phyloP scores from a whole-genome alignment of 108 stramenopile genomes.

The Bacterosira constricta region DNA sequence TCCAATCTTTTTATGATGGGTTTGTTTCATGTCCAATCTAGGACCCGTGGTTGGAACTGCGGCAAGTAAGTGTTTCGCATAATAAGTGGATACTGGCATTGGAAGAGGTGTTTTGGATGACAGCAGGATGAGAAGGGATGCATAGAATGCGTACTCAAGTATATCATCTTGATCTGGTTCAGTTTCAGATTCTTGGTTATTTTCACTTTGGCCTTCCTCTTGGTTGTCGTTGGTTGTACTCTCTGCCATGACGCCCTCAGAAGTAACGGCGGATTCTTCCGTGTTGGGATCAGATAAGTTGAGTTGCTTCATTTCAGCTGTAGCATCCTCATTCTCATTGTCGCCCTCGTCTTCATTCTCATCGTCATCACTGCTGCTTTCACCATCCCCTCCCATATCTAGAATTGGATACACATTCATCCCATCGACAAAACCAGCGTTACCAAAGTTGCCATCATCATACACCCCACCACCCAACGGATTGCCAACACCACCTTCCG shows the following conservation, averaged over 20 bases:
- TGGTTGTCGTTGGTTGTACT: conserved; percentile 11
- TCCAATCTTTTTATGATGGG: conserved; percentile 79
- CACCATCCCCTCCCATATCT: conserved; percentile 9
- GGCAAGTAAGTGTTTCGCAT: conserved; percentile 65
- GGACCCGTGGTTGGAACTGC: conserved; percentile 44
- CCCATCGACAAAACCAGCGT: conserved; percentile 76
- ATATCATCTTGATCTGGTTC: conserved; percentile 47
- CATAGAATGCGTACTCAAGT: conserved; percentile 53
- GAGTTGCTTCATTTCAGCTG: neutral
- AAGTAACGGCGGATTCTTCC: conserved; percentile 9
- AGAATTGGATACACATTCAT: conserved; percentile 48
- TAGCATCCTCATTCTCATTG: neutral
- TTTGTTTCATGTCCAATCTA: conserved; percentile 68
- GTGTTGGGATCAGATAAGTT: conserved; percentile 8
- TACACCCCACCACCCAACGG: conserved; percentile 54
- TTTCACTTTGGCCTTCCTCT: conserved; percentile 7
- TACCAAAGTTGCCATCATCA: conserved; percentile 81
- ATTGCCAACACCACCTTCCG: conserved; percentile 17
- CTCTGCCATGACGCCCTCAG: neutral
- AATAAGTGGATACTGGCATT: conserved; percentile 71
- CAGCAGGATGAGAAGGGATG: conserved; percentile 40
- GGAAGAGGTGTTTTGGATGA: conserved; percentile 64
- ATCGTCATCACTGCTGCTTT: conserved; percentile 14
- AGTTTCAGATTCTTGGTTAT: conserved; percentile 12
- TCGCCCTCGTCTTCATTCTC: neutral